Percentiles rank a stretch among this genome's conserved stretches.
These are phyloP conservation scores for Globisporangium carolinianum DNA, from an alignment of 352 stramenopile genomes.

Conservation along the genomic window DNA sequence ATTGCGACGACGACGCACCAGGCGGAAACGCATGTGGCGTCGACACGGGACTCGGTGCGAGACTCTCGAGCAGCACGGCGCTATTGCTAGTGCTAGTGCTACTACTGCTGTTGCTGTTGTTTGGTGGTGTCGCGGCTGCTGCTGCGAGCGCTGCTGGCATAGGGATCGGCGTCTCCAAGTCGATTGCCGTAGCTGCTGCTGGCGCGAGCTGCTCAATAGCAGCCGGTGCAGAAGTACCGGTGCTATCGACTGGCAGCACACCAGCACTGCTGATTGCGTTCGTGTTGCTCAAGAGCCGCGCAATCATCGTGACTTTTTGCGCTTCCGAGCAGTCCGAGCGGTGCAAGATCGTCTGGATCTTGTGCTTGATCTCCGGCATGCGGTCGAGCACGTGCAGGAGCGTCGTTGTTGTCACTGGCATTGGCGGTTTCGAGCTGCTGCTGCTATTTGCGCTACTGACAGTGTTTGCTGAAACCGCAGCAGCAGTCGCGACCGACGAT, in stretches of 20 bases:
- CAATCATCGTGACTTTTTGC: conserved; percentile 87
- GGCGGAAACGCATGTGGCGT: conserved; percentile 10
- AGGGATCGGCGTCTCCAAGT: conserved; percentile 41
- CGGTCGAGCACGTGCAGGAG: conserved; percentile 76
- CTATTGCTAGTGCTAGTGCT: too few relatives aligned
- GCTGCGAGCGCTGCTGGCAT: conserved; percentile 32
- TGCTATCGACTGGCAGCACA: conserved; percentile 7
- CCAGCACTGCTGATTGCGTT: conserved; percentile 64
- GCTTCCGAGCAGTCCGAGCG: conserved; percentile 80
- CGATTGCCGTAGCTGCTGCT: conserved; percentile 14
- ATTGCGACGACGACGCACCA: conserved; percentile 1
- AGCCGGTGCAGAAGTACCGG: too few relatives aligned
- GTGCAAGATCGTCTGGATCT: conserved; percentile 85
- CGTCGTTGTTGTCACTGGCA: conserved; percentile 74
- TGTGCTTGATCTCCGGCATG: conserved; percentile 88
- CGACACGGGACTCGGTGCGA: conserved; percentile 14
- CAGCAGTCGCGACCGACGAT: too few relatives aligned
- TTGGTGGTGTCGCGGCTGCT: conserved; percentile 5
- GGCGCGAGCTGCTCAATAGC: too few relatives aligned
- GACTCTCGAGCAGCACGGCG: conserved; percentile 18
- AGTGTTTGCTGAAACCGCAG: too few relatives aligned
- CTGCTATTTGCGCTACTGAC: neutral
- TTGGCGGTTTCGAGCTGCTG: conserved; percentile 16
- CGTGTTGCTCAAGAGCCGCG: conserved; percentile 75
- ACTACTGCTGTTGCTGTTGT: too few relatives aligned